phyloP scores from a whole-genome alignment of 805 yeast genomes.

The Debaryomyces hansenii region DNA sequence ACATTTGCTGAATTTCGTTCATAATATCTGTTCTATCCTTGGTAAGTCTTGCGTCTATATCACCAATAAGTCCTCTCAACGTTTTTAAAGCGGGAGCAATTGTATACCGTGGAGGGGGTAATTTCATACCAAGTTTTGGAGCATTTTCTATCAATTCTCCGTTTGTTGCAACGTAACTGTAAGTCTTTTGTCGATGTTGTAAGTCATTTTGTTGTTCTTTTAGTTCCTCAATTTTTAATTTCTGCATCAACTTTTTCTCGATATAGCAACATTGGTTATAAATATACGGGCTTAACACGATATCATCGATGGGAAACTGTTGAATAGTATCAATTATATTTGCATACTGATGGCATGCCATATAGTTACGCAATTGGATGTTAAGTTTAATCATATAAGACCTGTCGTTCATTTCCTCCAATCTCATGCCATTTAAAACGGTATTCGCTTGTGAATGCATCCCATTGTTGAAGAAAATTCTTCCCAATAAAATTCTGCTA shows the following conservation, averaged over 20 bases:
- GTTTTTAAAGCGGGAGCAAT: constrained; percentile 9
- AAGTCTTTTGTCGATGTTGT: not conserved
- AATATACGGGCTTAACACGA: constrained; percentile 33
- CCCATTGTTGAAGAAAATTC: constrained; percentile 30
- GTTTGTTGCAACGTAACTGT: not conserved
- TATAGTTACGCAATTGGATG: constrained; percentile 22
- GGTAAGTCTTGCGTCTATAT: constrained; percentile 29
- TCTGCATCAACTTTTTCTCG: constrained; percentile 21
- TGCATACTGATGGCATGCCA: constrained; percentile 17
- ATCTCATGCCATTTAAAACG: constrained; percentile 21
- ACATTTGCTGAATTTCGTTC: constrained; percentile 17
- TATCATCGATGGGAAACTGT: constrained; percentile 31
- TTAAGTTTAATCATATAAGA: constrained; percentile 26
- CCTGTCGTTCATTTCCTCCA: constrained; percentile 24
- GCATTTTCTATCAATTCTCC: not conserved
- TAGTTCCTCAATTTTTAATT: constrained; percentile 7
- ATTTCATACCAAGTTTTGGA: not conserved
- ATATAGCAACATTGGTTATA: constrained; percentile 30
- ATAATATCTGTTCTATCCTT: constrained; percentile 31
- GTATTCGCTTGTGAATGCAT: constrained; percentile 21
- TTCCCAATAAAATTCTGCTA: constrained; percentile 26
- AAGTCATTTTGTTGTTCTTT: not conserved
- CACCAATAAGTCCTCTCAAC: constrained; percentile 35
- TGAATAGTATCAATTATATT: constrained; percentile 19
- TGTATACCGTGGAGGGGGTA: not conserved